Percentiles rank a stretch among this genome's conserved stretches.
These are phyloP conservation scores for Ambrosiella xylebori DNA, from an alignment of 2,329 filamentous ascomycete species.

Conservation along the genomic window DNA sequence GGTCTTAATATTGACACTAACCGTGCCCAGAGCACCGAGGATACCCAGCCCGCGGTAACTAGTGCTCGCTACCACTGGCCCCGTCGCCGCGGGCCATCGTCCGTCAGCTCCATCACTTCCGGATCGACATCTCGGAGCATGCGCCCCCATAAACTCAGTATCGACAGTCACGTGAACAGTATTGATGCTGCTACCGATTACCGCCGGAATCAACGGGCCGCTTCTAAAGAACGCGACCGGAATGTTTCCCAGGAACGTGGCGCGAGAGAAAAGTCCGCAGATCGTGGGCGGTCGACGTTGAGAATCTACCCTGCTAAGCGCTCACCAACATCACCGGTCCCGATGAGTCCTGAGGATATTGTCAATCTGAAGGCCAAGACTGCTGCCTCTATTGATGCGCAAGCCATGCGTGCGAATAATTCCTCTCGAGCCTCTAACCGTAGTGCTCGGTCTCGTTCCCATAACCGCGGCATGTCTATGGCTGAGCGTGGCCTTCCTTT, in stretches of 20 bases:
- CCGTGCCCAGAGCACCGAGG: neutral
- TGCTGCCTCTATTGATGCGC: conserved; percentile 8
- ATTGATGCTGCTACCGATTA: conserved; percentile 59
- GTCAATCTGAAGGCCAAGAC: conserved; percentile 33
- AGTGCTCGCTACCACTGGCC: conserved; percentile 40
- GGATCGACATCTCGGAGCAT: conserved; percentile 32
- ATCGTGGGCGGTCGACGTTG: conserved; percentile 39
- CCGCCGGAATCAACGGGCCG: neutral
- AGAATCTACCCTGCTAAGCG: conserved; percentile 58
- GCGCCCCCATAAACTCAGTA: conserved; percentile 41
- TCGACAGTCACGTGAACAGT: conserved; percentile 76
- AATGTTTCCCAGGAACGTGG: conserved; percentile 43
- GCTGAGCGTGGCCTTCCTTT: conserved; percentile 36
- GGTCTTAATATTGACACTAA: conserved; percentile 30
- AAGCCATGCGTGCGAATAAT: conserved; percentile 14
- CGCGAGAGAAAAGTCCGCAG: too few relatives aligned
- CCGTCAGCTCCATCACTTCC: conserved; percentile 41
- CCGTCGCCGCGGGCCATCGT: conserved; percentile 33
- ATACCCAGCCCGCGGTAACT: conserved; percentile 31
- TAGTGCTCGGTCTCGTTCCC: conserved; percentile 20
- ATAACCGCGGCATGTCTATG: neutral
- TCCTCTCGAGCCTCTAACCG: conserved; percentile 30
- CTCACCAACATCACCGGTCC: conserved; percentile 79
- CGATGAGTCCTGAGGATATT: conserved; percentile 84
- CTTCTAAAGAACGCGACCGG: neutral